A percentile compares a stretch with the other conserved stretches of the same genome.
phyloP scores from a whole-genome alignment of 495 filamentous ascomycete species.

The Halenospora varia region DNA sequence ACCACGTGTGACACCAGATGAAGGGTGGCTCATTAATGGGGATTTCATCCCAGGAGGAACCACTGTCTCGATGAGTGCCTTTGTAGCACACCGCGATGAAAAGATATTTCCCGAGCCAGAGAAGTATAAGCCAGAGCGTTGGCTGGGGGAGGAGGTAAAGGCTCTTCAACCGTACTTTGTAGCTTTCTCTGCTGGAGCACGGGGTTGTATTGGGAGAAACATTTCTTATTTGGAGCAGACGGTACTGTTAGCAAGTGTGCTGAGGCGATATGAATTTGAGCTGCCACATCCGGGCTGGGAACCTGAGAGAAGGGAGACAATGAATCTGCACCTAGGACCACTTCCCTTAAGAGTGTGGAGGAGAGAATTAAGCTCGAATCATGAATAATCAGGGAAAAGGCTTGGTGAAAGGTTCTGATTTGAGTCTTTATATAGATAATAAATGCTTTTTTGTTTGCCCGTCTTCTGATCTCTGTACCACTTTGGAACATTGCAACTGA shows the following conservation, averaged over 20 bases:
- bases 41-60: conserved; percentile 20
- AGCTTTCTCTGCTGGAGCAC: conserved; percentile 23
- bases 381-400: too few species aligned
- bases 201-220: conserved; percentile 35
- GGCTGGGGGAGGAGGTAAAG: conserved; percentile 33
- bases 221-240: conserved; percentile 30
- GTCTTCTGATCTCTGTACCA: too few species aligned
- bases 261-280: conserved; percentile 38
- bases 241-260: conserved; percentile 36
- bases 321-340: conserved; percentile 18
- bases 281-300: conserved; percentile 12
- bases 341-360: conserved; percentile 26
- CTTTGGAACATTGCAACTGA: too few species aligned
- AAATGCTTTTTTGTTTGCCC: too few species aligned
- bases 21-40: conserved; percentile 20
- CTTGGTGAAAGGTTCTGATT: too few species aligned
- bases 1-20: conserved; percentile 32
- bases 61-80: conserved; percentile 30
- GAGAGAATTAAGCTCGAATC: too few species aligned
- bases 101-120: conserved; percentile 46
- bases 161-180: conserved; percentile 31
- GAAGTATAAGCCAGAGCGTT: conserved; percentile 46
- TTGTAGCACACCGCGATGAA: conserved; percentile 32
- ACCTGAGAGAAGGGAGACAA: conserved; percentile 15
- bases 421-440: too few species aligned